Base-by-base conservation (phyloP, 306 rosid genomes). In the Pyrus pyrifolia region DNA sequence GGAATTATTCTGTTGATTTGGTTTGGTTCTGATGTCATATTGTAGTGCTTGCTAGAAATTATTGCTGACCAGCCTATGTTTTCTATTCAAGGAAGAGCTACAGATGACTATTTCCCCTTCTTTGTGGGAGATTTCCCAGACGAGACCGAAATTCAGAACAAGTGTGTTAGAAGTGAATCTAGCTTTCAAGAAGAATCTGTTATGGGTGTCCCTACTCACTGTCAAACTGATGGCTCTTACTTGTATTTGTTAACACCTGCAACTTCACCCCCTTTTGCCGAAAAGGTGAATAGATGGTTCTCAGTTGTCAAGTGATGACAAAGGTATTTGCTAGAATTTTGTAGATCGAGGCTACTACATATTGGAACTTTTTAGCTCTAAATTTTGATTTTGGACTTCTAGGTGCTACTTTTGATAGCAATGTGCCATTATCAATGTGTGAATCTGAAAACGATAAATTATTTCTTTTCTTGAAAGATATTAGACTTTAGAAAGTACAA, bases 171-270 rank as follows among this genome's bases (percentile, higher is more conserved):
- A 62, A 69, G 78, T 67, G 79, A 79, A 31, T 78, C 53, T 70
- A 18, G 31, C 71, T 81, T 85, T 80, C 78, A 71, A 65, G 87
- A 88, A 76, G 83, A 82, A 66, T 57, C 67, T 71, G 75, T 58
- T 49, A 25, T 82, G 67, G 87, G 89, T 44, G 79, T 88, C 78
- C 77, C 94, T 21, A 75, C 86, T 75, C 89, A 85, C 89, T 91
- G 79, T 85, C 90, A 83, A 87, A 90, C 90, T 74, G 97, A 93
- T 84, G 98, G 96, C 75, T 87, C 93, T 72, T 72, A 30, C 85
- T 78, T 88, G 53, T 90, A 86, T 82, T 68, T 91, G 63, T 81
- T 93, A 76, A 88, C 93, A 61, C 92, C 97, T 58, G 84, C 82
- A 68, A 76, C 81, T 72, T 82, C 88, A 80, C 98, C 98, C 98